Evolutionary conservation across 1,139 yeast genomes (phyloP).

Genomic region (Saccharomyces hybrid): DNA sequence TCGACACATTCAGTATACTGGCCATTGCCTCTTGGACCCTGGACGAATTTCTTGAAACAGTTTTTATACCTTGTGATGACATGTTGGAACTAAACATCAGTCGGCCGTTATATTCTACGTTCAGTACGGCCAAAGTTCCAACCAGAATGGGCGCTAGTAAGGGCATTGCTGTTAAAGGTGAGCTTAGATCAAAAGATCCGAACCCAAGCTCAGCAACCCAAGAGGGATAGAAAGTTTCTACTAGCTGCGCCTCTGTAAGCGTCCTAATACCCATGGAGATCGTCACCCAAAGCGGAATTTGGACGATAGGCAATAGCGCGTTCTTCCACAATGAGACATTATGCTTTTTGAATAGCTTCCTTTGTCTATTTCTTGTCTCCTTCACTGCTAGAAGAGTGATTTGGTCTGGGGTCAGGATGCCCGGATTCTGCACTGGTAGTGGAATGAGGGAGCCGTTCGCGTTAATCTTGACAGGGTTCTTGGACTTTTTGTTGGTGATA

Average conservation of each 20-base stretch:
- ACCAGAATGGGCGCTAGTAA: conserved; percentile 56
- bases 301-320: conserved; percentile 63
- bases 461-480: conserved; percentile 7
- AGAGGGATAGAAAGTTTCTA: conserved; percentile 12
- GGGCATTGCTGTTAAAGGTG: conserved; percentile 25
- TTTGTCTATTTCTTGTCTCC: conserved; percentile 71
- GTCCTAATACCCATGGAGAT: conserved; percentile 71
- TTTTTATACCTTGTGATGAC: conserved; percentile 24
- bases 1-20: conserved; percentile 51
- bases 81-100: conserved; percentile 41
- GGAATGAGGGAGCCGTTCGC: neutral
- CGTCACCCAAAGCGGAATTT: conserved; percentile 82
- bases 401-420: conserved; percentile 66
- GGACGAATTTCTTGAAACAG: conserved; percentile 19
- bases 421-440: conserved; percentile 23
- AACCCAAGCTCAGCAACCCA: neutral
- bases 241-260: conserved; percentile 41
- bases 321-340: conserved; percentile 78
- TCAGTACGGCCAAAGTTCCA: conserved; percentile 64
- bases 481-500: conserved; percentile 25
- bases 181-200: conserved; percentile 27
- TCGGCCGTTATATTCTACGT: conserved; percentile 70
- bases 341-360: conserved; percentile 54
- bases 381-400: conserved; percentile 64
- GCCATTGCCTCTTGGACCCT: conserved; percentile 31